Base-by-base conservation (phyloP, 2,329 filamentous ascomycete genomes). In the Alternaria triticina region DNA sequence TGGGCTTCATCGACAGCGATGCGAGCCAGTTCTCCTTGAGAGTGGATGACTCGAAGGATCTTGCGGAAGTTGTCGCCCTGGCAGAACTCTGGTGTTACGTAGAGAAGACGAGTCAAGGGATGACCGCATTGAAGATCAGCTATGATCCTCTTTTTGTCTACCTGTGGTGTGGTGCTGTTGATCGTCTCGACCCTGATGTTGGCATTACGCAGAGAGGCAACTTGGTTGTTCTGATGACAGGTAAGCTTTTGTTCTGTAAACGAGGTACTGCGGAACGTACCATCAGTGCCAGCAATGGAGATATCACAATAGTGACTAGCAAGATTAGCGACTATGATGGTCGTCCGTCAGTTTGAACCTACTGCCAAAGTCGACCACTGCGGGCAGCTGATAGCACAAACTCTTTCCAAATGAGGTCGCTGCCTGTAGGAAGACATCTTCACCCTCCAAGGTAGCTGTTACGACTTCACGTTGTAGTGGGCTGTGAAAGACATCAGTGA, bases 1-100 rank as follows among this genome's bases (percentile, higher is more conserved):
- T 98, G 95, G 3, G 95, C 95, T 82, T 98, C 95, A 75, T 98
- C 95, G 61, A 98, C 90, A 51, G 92, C 95, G 67, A 98, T 88
- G 13, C 95, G 89, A 10, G 91, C 90, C n/a, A 98, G 87, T 80
- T 97, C 93, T 61, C 88, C 87, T 78, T 97, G 94, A 62, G 88
- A 83, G 75, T 97, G 84, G 13, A 97, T 90, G 5, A 91, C 83
- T 64, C 87, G 86, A 9, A 97, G 83, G 52, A 90, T 88, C 64
- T 89, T 87, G 43, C 94, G 91, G 79, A 98, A 97, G 61, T 86
- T 85, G 64, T 93, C 87, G 5, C 88, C 87, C 33, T 91, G 88
- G 78, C 95, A 97, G 62, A 94, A 87, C 78, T 98, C 95, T 0
- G 95, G 95, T 0, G 95, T 98, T 6, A 98, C 94, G 75, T 98